phyloP scores from a whole-genome alignment of 1,284 basidiomycete genomes.

The Melampsora larici-populina region DNA sequence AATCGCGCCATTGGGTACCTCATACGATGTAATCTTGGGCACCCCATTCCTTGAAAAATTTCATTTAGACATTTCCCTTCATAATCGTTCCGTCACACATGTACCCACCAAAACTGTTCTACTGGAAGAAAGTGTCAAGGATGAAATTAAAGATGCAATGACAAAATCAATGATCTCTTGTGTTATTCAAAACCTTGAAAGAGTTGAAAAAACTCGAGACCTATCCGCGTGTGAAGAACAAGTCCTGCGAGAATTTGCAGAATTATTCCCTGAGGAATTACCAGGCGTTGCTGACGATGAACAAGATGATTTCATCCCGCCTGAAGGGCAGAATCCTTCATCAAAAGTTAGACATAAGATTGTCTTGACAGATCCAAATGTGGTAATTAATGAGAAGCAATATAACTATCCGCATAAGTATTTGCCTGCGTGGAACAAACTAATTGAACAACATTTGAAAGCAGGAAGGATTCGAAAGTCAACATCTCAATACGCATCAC shows the following conservation, averaged over 20 bases:
- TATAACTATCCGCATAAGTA: constrained; percentile 29
- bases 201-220: too few species aligned
- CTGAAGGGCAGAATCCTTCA: too few species aligned
- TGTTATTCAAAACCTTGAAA: too few species aligned
- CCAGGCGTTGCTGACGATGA: not conserved
- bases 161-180: too few species aligned
- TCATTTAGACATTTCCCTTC: not conserved
- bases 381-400: constrained; percentile 30
- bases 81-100: not conserved
- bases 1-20: too few species aligned
- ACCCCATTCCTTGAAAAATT: not conserved
- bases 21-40: too few species aligned
- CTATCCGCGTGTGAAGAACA: not conserved
- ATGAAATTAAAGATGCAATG: too few species aligned
- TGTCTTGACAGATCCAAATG: constrained; percentile 15
- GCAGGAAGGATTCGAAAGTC: too few species aligned
- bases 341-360: not conserved
- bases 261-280: too few species aligned
- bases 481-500: too few species aligned
- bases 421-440: constrained; percentile 25
- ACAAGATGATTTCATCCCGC: not conserved
- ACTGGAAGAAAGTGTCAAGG: too few species aligned
- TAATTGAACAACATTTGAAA: constrained; percentile 39
- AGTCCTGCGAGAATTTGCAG: not conserved
- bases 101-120: not conserved